Conservation (phyloP, 306 rosid species). For the Potentilla sterilis region DNA sequence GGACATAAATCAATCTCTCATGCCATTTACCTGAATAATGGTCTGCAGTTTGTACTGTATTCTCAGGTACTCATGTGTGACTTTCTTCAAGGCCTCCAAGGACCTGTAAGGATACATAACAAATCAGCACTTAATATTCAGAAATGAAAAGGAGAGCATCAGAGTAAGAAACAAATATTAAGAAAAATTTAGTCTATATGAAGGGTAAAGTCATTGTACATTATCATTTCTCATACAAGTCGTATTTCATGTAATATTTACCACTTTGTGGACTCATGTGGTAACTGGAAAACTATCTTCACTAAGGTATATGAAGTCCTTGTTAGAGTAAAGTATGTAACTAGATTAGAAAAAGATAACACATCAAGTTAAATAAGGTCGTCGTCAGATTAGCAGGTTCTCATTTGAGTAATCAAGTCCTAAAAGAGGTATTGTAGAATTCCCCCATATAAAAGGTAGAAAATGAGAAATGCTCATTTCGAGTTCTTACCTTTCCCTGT, state of each 20-base stretch:
- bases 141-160: background rate
- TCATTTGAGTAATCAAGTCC: no score
- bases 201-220: background rate
- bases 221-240: no score
- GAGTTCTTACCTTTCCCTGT: constrained; percentile 18
- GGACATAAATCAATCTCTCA: background rate
- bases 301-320: no score
- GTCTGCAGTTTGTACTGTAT: constrained; percentile 21
- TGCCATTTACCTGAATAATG: constrained; percentile 24
- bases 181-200: background rate
- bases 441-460: background rate
- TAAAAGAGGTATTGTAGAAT: no score
- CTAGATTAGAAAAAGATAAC: no score
- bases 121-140: background rate
- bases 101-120: constrained; percentile 6
- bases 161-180: background rate
- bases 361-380: no score
- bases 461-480: background rate
- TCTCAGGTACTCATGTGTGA: constrained; percentile 1
- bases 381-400: no score
- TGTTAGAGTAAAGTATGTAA: no score
- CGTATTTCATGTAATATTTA: no score
- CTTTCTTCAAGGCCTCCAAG: constrained; percentile 11
- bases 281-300: no score
- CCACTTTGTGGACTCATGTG: no score